A percentile compares a stretch with the other conserved stretches of the same genome.
Conservation (phyloP, 148 eudicot genomes). For the Oxyria digyna region DNA sequence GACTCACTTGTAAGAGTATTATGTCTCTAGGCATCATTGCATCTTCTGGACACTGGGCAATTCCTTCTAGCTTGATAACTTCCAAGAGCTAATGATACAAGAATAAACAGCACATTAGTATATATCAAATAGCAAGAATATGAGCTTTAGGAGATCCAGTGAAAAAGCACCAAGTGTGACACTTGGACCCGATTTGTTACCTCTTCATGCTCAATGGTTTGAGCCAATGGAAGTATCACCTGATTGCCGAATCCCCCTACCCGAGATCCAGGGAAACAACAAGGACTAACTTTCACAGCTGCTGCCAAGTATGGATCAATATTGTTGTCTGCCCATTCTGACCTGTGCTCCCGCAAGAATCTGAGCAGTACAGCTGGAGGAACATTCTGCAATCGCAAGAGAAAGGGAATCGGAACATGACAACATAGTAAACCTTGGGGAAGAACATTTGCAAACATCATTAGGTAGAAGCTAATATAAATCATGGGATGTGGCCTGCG, state of each 20-base stretch:
- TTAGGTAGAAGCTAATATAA: background rate
- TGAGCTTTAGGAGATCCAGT: background rate
- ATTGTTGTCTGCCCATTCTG: constrained; percentile 95
- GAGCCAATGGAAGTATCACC: constrained; percentile 88
- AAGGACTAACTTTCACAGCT: constrained; percentile 82
- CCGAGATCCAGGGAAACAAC: constrained; percentile 64
- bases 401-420: background rate
- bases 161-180: background rate
- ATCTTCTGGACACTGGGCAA: constrained; percentile 57
- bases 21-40: constrained; percentile 73
- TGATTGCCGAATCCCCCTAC: constrained; percentile 73
- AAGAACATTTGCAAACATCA: background rate
- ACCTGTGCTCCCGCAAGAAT: constrained; percentile 88
- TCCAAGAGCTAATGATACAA: constrained; percentile 48
- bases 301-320: constrained; percentile 87
- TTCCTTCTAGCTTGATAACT: constrained; percentile 81
- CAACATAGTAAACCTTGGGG: background rate
- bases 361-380: constrained; percentile 89
- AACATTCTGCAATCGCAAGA: constrained; percentile 56
- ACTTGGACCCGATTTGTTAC: constrained; percentile 16
- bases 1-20: constrained; percentile 72
- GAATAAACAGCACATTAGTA: background rate
- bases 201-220: constrained; percentile 95
- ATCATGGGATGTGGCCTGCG: background rate
- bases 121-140: background rate